Conservation (phyloP, 257 asterid genomes). For the Fraxinus americana region DNA sequence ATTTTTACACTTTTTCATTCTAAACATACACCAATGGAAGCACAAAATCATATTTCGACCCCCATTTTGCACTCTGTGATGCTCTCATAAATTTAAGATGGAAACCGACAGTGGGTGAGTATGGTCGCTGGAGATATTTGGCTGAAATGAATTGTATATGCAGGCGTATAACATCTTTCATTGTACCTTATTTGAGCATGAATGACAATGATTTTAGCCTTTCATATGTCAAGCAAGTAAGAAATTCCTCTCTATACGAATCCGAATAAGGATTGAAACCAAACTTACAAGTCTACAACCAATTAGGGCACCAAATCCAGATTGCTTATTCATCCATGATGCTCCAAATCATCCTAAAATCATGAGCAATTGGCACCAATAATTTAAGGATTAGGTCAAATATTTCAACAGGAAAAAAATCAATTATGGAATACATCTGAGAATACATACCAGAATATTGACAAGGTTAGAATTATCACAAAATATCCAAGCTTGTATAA, state of each 20-base stretch:
- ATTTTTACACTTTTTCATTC: too few relatives aligned
- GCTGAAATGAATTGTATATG: neutral
- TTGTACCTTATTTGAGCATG: neutral
- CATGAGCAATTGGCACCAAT: conserved; percentile 19
- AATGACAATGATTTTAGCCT: neutral
- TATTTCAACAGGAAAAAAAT: neutral
- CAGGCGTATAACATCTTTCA: neutral
- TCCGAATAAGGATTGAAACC: neutral
- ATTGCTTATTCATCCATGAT: conserved; percentile 56
- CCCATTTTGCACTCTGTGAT: neutral
- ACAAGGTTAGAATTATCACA: conserved; percentile 45
- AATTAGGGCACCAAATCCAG: conserved; percentile 25
- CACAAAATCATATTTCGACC: neutral
- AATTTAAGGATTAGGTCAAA: neutral
- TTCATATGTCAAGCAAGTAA: neutral
- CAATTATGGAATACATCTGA: neutral
- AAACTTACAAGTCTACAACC: conserved; percentile 27
- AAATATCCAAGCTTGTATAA: conserved; percentile 74
- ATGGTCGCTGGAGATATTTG: neutral
- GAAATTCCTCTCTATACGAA: neutral
- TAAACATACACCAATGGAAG: too few relatives aligned
- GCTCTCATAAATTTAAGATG: neutral
- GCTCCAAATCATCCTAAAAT: conserved; percentile 77
- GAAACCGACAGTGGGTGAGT: neutral
- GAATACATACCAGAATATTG: conserved; percentile 59